Evolutionary conservation across 495 filamentous ascomycete genomes (phyloP).

Genomic region (Lasiosphaeria miniovina): DNA sequence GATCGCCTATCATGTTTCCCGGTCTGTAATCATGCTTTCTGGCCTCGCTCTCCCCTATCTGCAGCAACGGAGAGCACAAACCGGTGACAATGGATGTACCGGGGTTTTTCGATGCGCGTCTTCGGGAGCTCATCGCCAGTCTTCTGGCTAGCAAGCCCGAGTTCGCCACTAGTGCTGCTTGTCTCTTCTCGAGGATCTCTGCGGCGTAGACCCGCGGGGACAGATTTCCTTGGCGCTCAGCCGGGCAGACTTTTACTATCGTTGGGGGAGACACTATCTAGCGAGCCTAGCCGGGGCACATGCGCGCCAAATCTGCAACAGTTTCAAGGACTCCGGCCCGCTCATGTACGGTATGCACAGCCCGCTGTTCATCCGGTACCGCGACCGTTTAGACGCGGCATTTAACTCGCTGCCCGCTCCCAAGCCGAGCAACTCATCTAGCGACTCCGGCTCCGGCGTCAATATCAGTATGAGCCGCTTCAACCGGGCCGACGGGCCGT

Average conservation of each 20-base stretch:
- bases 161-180: slow-evolving; percentile 17
- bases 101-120: background rate
- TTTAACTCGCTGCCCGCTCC: slow-evolving; percentile 42
- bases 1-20: slow-evolving; percentile 43
- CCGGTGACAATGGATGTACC: slow-evolving; percentile 5
- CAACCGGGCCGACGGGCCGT: slow-evolving; percentile 26
- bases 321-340: slow-evolving; percentile 47
- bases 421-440: slow-evolving; percentile 16
- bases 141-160: slow-evolving; percentile 27
- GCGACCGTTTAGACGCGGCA: slow-evolving; percentile 35
- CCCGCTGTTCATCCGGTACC: slow-evolving; percentile 35
- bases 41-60: slow-evolving; percentile 29
- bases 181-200: slow-evolving; percentile 40
- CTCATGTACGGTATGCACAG: slow-evolving; percentile 37
- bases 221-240: slow-evolving; percentile 38
- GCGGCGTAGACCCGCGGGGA: slow-evolving; percentile 27
- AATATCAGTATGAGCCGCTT: slow-evolving; percentile 30
- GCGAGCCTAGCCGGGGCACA: slow-evolving; percentile 42
- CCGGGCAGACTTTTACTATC: slow-evolving; percentile 23
- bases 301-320: slow-evolving; percentile 43
- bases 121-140: slow-evolving; percentile 21
- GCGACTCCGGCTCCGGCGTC: slow-evolving; percentile 6
- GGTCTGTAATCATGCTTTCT: slow-evolving; percentile 38
- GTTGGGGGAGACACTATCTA: slow-evolving; percentile 47
- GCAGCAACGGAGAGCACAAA: slow-evolving; percentile 27